These are phyloP conservation scores for Silene uniflora DNA, from an alignment of 148 eudicot species.

Conservation along the genomic window DNA sequence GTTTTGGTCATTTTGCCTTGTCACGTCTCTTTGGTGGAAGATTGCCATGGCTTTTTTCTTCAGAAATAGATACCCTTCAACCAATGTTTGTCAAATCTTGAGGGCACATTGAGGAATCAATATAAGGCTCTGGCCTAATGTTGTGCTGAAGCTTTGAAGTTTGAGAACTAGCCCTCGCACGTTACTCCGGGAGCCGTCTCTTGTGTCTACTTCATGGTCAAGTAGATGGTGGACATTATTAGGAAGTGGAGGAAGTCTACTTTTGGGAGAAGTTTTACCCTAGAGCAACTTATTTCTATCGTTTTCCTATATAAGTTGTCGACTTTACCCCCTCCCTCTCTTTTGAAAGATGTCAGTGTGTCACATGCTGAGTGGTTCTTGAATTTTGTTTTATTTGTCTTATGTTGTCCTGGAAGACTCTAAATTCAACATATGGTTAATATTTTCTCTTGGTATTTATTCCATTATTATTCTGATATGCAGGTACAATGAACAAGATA, in stretches of 20 bases:
- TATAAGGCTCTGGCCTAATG: background rate
- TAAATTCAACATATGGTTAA: background rate
- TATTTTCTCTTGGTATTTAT: background rate
- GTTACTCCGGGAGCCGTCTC: background rate
- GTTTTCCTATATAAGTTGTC: background rate
- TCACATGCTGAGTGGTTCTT: background rate
- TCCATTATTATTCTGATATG: constrained; percentile 15
- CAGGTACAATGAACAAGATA: constrained; percentile 85
- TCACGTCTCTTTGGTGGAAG: background rate
- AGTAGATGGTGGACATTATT: background rate
- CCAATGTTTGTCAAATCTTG: background rate
- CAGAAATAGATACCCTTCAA: background rate
- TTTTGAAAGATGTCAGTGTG: background rate
- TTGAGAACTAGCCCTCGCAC: background rate
- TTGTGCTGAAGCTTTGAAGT: constrained; percentile 9
- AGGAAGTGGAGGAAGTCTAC: background rate
- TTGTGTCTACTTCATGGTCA: background rate
- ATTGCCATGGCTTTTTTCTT: background rate
- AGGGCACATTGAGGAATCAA: background rate
- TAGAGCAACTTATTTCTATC: background rate
- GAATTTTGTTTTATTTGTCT: background rate
- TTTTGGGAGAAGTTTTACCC: background rate
- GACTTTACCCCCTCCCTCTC: background rate
- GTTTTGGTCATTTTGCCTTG: background rate
- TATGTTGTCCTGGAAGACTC: background rate